Percentiles rank a stretch among this genome's conserved stretches.
These are phyloP conservation scores for Penicillium sp. DNA, from an alignment of 2,329 filamentous ascomycete species.

Conservation along the genomic window DNA sequence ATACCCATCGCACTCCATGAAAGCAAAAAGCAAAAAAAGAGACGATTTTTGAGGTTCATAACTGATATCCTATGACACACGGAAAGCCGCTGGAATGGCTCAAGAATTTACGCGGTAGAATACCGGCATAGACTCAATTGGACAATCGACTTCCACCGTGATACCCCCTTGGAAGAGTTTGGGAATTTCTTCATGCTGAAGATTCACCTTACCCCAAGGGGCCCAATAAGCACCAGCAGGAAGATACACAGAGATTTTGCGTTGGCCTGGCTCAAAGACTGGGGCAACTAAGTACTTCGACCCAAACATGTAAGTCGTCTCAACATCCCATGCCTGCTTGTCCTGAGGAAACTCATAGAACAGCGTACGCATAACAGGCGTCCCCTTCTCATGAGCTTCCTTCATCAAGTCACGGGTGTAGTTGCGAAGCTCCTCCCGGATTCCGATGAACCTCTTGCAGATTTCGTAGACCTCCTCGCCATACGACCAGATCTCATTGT, in stretches of 20 bases:
- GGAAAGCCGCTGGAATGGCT: neutral
- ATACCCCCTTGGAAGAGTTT: slow-evolving; percentile 39
- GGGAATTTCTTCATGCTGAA: slow-evolving; percentile 1
- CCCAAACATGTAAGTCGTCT: slow-evolving; percentile 66
- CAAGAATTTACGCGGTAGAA: slow-evolving; percentile 33
- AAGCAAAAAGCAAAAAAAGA: neutral
- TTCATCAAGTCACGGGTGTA: slow-evolving; percentile 62
- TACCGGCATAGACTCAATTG: slow-evolving; percentile 51
- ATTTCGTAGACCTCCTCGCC: slow-evolving; percentile 62
- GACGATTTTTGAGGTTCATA: neutral
- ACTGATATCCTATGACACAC: neutral
- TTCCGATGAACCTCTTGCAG: slow-evolving; percentile 58
- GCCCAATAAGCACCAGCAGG: slow-evolving; percentile 52
- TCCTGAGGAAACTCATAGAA: slow-evolving; percentile 67
- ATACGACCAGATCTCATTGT: slow-evolving; percentile 65
- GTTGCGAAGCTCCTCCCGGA: slow-evolving; percentile 59
- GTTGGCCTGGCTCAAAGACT: slow-evolving; percentile 53
- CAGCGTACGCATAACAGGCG: slow-evolving; percentile 61
- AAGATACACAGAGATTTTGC: slow-evolving; percentile 53
- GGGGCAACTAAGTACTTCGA: slow-evolving; percentile 60
- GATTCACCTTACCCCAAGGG: slow-evolving; percentile 35
- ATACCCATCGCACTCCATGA: neutral
- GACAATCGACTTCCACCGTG: slow-evolving; percentile 45
- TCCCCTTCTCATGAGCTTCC: slow-evolving; percentile 60
- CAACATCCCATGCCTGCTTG: slow-evolving; percentile 55